Evolutionary conservation across 345 rosid species (phyloP), one percentile per base, ranked within the genome.

Genomic region (Eucalyptus polyanthemos): DNA sequence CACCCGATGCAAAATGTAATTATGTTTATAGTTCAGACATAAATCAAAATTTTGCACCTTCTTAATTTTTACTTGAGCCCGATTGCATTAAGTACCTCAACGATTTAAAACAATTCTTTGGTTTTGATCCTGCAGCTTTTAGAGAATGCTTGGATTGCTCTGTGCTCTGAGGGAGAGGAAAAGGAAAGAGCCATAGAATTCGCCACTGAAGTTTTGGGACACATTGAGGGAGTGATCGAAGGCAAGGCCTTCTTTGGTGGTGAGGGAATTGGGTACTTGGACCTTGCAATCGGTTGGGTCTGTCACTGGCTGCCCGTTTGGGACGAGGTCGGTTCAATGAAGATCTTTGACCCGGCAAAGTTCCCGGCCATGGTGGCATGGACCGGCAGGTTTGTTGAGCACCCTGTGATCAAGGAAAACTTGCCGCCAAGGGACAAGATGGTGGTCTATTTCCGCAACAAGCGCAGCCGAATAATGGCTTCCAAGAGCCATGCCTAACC

Each of bases 231-330:
- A 40, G 89, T 83, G 87, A 87, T 93, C 4, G 44, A 90, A 50
- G 92, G 89, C 49, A 92, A 91, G 49, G 83, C 45, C 53, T 89
- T 88, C 56, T 91, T 90, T 40, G 92, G 91, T 80, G 92, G 91
- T 69, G 92, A 92, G 16, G 83, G 6, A 49, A 89, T 94, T 56
- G 94, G 94, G 50, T 92, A 88, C 87, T 17, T 90, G 88, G 93
- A 94, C 87, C 83, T 94, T 29, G 89, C 83, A 6, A 3, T 89
- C 40, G 93, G 91, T 17, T 90, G 93, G 92, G 50, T 92, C 9
- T 34, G 83, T n/a, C 45, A 88, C 81, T 76, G 62, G 93, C 72
- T 92, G 62, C 94, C 92, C 45, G 62, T 91, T 11, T 92, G 58
- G 56, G 94, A 91, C 50, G 92, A 92, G 91, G 89, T 90, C 21